Evolutionary conservation across 176 grass and related monocot species (phyloP), one percentile per base, ranked within the genome.

Genomic region (Carex littledalei): DNA sequence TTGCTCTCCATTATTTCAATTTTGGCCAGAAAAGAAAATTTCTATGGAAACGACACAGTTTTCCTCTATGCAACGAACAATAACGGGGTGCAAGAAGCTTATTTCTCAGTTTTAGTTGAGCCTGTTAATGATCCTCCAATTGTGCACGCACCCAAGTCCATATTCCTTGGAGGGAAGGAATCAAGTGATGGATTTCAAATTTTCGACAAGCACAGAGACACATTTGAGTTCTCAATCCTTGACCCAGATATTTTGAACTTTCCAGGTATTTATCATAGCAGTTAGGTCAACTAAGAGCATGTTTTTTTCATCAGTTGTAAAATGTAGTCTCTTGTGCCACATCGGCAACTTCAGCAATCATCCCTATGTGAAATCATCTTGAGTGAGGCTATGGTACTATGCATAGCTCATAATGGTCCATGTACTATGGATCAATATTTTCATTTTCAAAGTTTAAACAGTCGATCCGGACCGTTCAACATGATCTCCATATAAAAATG

Each of bases 91-190:
- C 37, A 86, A 84, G 85, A 81, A 34, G 76, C 81, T 81, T 43
- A 79, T 69, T 52, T 97, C 53, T 67, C 89, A 5, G 85, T 92
- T 26, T 81, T 66, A 8, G 94, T 97, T 78, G 85, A 90, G 17
- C 92, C 92, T 62, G 69, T 94, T 24, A 97, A 94, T 89, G 94
- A 97, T 71, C 90, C 85, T 81, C 88, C 94, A 24, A 52, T 90
- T 58, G 88, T 94, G 87, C 20, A 89, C 72, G 83, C 92, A 84
- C 94, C 94, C 67, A 86, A 76, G 50, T 85, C 92, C 67, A 89
- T 97, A 85, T 85, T 75, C 70, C 55, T 97, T 52, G 76, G 75
- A 85, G 90, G 80, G 35, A 89, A 86, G 31, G 83, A 91, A 85
- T 86, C 87, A 54, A 81, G 9, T 32, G 52, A 94, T 6, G 90